phyloP scores from a whole-genome alignment of 768 basidiomycete genomes.

The Candolleomyces efflorescens region DNA sequence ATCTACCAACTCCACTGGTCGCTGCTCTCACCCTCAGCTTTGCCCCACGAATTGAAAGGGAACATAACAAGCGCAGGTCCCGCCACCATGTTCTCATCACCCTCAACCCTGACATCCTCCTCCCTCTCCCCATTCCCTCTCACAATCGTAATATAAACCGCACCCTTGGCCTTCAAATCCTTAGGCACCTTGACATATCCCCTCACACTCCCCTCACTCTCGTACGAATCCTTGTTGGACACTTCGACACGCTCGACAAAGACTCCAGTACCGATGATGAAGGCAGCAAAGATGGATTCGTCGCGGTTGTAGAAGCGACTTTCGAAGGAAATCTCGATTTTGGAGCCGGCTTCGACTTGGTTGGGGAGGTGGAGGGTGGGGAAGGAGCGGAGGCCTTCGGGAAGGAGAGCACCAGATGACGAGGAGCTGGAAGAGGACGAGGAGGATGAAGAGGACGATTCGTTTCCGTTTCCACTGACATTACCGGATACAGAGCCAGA shows the following conservation, averaged over 20 bases:
- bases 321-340: constrained; percentile 19
- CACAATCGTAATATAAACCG: constrained; percentile 48
- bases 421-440: too few relatives aligned
- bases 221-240: constrained; percentile 12
- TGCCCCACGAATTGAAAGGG: constrained; percentile 23
- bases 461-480: too few relatives aligned
- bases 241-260: neutral
- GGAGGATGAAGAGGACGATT: too few relatives aligned
- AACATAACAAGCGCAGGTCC: constrained; percentile 49
- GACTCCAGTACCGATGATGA: constrained; percentile 23
- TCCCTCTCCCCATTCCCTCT: constrained; percentile 18
- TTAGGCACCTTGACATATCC: constrained; percentile 33
- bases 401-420: constrained; percentile 40
- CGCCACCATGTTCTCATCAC: constrained; percentile 49
- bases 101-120: constrained; percentile 24
- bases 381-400: constrained; percentile 22
- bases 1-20: neutral
- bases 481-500: too few relatives aligned
- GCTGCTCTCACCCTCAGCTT: constrained; percentile 1
- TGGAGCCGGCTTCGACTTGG: constrained; percentile 16
- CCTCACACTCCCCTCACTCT: neutral
- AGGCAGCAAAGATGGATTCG: constrained; percentile 37
- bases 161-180: constrained; percentile 34
- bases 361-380: constrained; percentile 18
- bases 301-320: constrained; percentile 7